Base-by-base conservation (phyloP, 768 basidiomycete species). In the Mrakia hoshinonis region DNA sequence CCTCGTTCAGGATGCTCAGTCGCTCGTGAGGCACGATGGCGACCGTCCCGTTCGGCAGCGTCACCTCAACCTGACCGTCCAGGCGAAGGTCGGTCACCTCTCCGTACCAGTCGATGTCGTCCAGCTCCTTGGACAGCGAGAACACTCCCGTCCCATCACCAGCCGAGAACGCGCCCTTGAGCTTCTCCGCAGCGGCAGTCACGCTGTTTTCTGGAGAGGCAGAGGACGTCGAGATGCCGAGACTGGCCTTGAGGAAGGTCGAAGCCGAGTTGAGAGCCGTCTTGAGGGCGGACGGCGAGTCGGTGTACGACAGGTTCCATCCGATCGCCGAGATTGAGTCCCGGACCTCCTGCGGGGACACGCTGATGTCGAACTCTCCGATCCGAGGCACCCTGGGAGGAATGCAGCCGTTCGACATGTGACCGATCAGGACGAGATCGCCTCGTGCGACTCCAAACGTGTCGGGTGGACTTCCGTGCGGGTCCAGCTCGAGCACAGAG, bases 401-500 rank as follows among this genome's bases (percentile, higher is more conserved):
- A 38, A 83, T 77, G 43, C 84, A 84, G 12, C 91, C 90, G 77
- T 94, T 96, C n/a, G 83, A 81, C 51, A 86, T 87, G 74, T 82
- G 81, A 6, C 81, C 82, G 67, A 95, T 82, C 75, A 97, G 87
- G 20, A 96, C 91, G 73, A 87, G 85, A 77, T 94, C 90, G 20
- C 92, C 91, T 26, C 89, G 84, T 54, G 87, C 85, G 31, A 94
- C 87, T 31, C 93, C 94, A 65, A 90, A 85, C 4, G 74, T 70
- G 15, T 78, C 74, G 11, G 70, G 34, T 24, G 36, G 38, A 18
- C n/a, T 20, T 36, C 91, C 91, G 75, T 91, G 90, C 11, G 89
- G 87, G 77, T 95, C 92, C 65, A 97, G 85, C 81, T 97, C 92
- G 46, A 97, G 83, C 13, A 90, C 84, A 46, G 92, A 89, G 13